Evolutionary conservation across 2,329 filamentous ascomycete genomes (phyloP), one percentile per base, ranked within the genome.

Genomic region (Trichoderma atrobrunneum): DNA sequence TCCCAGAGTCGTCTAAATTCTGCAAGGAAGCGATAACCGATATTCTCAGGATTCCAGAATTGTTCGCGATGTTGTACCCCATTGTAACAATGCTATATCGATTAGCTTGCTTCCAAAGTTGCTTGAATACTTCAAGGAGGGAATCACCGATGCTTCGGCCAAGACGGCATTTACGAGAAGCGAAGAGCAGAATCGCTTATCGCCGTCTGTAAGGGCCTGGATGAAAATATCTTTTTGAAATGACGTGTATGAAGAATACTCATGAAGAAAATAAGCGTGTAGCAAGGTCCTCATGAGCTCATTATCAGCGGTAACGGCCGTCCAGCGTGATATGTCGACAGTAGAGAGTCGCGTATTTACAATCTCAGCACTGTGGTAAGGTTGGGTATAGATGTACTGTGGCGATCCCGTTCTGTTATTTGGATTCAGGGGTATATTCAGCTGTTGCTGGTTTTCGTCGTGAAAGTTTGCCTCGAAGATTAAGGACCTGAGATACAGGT

Each of bases 191-290:
- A 80, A 81, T 4, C 76, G 75, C 2, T 72, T 56, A 5, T 74
- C 72, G 8, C 75, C 76, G 1, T 72, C 72, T 14, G 72, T 75
- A 78, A 83, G 80, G 48, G 82, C 81, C 36, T 80, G 73, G 3
- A 82, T 74, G 57, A 82, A 82, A 24, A 74, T 78, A 56, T 80
- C 79, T 74, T 80, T 82, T 14, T 82, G 79, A 60, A 82, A 79
- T 6, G 74, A 71, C 1, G 77, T 74, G 18, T 78, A 78, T 74
- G 76, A 80, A 14, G 78, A 76, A 59, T 79, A 79, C 39, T 82
- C 78, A 64, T 78, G 76, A 3, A 78, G 74, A 18, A 79, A 73
- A 66, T 76, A 80, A 2, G 72, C 39, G 18, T 56, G 63, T 2
- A 80, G 67, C 4, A 80, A 65, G 24, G 76, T 76, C 28, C 78